These are phyloP conservation scores for Cystobasidium slooffiae DNA, from an alignment of 1,284 basidiomycete species.

Conservation along the genomic window DNA sequence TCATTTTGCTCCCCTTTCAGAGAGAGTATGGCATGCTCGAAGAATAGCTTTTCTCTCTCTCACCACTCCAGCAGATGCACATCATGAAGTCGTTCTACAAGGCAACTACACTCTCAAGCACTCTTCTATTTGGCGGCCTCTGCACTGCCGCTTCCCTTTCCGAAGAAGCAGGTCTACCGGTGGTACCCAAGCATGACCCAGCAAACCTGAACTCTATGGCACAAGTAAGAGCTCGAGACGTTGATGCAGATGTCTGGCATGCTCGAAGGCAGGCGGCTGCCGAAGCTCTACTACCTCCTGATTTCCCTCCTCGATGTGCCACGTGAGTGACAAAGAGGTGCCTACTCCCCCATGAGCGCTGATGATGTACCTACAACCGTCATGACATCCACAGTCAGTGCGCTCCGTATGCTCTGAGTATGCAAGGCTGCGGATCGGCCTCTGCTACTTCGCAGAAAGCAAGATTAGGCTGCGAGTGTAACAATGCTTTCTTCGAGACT, in stretches of 20 bases:
- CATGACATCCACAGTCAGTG: background rate
- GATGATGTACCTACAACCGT: background rate
- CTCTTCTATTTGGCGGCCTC: no score
- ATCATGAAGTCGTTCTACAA: no score
- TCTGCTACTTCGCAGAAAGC: background rate
- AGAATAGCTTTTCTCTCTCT: no score
- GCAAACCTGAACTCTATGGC: background rate
- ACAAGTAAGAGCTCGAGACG: background rate
- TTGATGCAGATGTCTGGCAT: background rate
- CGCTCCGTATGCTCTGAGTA: background rate
- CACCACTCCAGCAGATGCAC: no score
- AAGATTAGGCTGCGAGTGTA: slow-evolving; percentile 16
- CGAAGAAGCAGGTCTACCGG: no score
- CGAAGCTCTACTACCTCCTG: background rate
- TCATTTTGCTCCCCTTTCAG: no score
- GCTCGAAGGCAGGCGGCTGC: background rate
- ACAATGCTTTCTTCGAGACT: background rate
- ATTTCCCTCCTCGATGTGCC: background rate
- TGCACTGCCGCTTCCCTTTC: no score
- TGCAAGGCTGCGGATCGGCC: background rate
- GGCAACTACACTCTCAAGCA: no score
- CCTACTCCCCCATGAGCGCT: background rate
- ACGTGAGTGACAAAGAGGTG: background rate
- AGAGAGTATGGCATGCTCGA: no score
- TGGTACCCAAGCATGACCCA: no score